Evolutionary conservation across 1,284 basidiomycete species (phyloP).

Genomic region (Agaricales sp.): DNA sequence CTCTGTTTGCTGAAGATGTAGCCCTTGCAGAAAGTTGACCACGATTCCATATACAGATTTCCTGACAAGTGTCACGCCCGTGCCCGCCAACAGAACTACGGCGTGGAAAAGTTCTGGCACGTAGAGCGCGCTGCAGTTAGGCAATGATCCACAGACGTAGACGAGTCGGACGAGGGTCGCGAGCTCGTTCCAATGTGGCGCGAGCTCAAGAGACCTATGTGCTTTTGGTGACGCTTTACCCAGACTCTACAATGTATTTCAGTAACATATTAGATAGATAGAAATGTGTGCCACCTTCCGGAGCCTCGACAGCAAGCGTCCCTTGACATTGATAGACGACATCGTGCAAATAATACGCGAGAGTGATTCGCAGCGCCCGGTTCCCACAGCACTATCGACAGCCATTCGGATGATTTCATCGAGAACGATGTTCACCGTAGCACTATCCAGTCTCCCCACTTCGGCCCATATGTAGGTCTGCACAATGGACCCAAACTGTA

Average conservation of each 20-base stretch:
- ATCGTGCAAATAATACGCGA: constrained; percentile 67
- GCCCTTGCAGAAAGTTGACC: constrained; percentile 71
- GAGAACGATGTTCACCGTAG: constrained; percentile 59
- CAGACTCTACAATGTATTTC: constrained; percentile 32
- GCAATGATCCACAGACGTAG: constrained; percentile 61
- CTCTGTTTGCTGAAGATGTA: constrained; percentile 50
- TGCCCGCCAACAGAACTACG: constrained; percentile 63
- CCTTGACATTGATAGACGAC: constrained; percentile 69
- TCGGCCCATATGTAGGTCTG: constrained; percentile 73
- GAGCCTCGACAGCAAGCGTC: constrained; percentile 66
- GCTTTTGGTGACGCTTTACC: constrained; percentile 64
- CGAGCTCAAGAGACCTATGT: constrained; percentile 53
- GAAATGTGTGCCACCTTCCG: constrained; percentile 47
- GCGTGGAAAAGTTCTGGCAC: constrained; percentile 77
- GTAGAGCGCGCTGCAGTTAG: constrained; percentile 64
- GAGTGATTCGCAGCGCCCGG: constrained; percentile 64
- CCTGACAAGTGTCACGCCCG: constrained; percentile 65
- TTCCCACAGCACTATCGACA: constrained; percentile 71
- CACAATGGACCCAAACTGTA: constrained; percentile 55
- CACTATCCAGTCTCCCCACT: constrained; percentile 56
- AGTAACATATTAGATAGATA: constrained; percentile 3
- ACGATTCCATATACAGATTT: constrained; percentile 75
- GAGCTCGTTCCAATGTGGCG: constrained; percentile 78
- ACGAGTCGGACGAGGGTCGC: constrained; percentile 68
- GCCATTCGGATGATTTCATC: constrained; percentile 75